These are phyloP conservation scores for Cystobasidium pallidum DNA, from an alignment of 1,284 basidiomycete genomes.

Conservation along the genomic window DNA sequence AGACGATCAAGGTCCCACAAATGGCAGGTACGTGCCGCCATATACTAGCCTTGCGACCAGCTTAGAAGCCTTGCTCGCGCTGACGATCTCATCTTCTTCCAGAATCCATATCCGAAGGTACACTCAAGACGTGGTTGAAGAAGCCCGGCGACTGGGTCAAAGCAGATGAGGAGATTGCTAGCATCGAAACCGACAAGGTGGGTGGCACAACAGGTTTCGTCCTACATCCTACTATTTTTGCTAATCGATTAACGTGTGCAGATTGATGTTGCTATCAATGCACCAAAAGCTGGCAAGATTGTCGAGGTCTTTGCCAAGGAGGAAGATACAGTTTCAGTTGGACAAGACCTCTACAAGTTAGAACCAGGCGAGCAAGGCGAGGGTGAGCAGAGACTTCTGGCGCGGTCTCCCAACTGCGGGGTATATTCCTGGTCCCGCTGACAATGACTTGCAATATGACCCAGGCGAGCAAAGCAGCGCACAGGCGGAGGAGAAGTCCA, in stretches of 20 bases:
- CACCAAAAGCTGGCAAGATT: conserved; percentile 87
- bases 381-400: conserved; percentile 3
- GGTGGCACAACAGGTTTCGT: too few relatives aligned
- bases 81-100: neutral
- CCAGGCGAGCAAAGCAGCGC: conserved; percentile 27
- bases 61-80: neutral
- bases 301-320: conserved; percentile 83
- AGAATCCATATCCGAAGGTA: conserved; percentile 91
- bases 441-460: neutral
- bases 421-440: neutral
- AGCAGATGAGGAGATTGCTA: conserved; percentile 93
- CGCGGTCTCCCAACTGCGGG: too few relatives aligned
- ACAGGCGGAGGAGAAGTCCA: conserved; percentile 26
- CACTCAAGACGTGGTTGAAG: conserved; percentile 93
- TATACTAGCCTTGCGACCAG: neutral
- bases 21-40: conserved; percentile 74
- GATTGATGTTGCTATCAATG: conserved; percentile 98
- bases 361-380: conserved; percentile 59
- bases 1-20: conserved; percentile 94
- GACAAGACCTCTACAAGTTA: conserved; percentile 90
- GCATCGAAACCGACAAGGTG: conserved; percentile 99
- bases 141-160: conserved; percentile 88
- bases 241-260: too few relatives aligned
- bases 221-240: too few relatives aligned
- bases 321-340: conserved; percentile 92